Base-by-base conservation (phyloP, 2,329 filamentous ascomycete species). In the Pyrenophora tritici-repentis region DNA sequence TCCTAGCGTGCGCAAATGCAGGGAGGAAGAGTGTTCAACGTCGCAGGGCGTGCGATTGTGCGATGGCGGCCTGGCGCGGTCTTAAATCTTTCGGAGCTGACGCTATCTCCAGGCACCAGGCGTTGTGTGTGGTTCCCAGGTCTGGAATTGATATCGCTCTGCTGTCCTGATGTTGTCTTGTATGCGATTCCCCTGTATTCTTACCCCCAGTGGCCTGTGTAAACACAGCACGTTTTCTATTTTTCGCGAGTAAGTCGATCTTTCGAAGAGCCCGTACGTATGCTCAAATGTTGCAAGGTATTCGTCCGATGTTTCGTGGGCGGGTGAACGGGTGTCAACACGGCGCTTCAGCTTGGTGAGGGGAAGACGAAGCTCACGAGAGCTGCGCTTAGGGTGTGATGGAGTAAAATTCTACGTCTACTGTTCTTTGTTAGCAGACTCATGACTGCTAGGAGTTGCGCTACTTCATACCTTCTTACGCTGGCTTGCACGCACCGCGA, bases 101-200 rank as follows among this genome's bases (percentile, higher is more conserved):
- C 53, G 45, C 51, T 68, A 67, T 63, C 63, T 71, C 66, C 67
- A 70, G 55, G n/a, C 42, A 60, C 59, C 53, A 58, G 53, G 50
- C 20, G 36, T 20, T 37, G 26, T 50, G 33, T 44, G 33, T 53
- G 34, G 7, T 10, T 29, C 26, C 26, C 26, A 32, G 22, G 29
- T 17, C 13, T 34, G 41, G 40, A 50, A 53, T 56, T 63, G 49
- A 61, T 61, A 60, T 60, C 48, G 50, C 39, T 38, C 45, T 43
- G 40, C 45, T 47, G 50, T 33, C 61, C 56, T 53, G 36, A 50
- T 52, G 34, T 42, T 18, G 36, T 26, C 38, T 47, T 47, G 35
- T 45, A 36, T 46, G 51, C 39, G 50, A 48, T 56, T 46, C 50
- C 49, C 50, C 16, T 44, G 42, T 31, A 31, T 32, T 31, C 46